Percentiles rank a stretch among this genome's conserved stretches.
Conservation (phyloP, 805 yeast species). For the Sugiyamaella floridensis region DNA sequence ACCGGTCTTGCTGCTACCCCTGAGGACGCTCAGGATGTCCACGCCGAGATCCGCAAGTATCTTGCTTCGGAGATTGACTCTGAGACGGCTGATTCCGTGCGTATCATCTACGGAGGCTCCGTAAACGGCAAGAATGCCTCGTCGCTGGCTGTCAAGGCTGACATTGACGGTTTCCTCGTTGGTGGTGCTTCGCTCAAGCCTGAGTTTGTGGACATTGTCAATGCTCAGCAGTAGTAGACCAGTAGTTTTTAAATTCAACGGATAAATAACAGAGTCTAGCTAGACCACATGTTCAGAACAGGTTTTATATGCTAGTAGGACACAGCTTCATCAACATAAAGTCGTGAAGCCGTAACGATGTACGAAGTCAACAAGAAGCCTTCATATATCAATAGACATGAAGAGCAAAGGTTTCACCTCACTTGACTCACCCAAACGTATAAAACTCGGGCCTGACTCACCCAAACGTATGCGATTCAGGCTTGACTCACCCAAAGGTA, state of each 20-base stretch:
- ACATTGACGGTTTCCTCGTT: slow-evolving; percentile 97
- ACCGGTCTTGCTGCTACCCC: slow-evolving; percentile 99
- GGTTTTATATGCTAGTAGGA: too few relatives aligned
- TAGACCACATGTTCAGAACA: too few relatives aligned
- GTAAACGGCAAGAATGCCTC: slow-evolving; percentile 91
- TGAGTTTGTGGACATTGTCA: slow-evolving; percentile 92
- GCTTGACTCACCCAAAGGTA: not conserved
- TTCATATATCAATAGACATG: not conserved
- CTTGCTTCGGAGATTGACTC: slow-evolving; percentile 70
- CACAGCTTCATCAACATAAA: too few relatives aligned
- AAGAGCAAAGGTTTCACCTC: not conserved
- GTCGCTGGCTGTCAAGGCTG: slow-evolving; percentile 84
- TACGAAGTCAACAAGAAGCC: too few relatives aligned
- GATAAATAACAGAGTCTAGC: too few relatives aligned
- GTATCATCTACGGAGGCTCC: slow-evolving; percentile 98
- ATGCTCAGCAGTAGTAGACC: slow-evolving; percentile 68
- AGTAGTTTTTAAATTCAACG: not conserved
- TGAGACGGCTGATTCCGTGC: slow-evolving; percentile 65
- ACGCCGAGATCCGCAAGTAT: slow-evolving; percentile 78
- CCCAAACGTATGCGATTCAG: not conserved
- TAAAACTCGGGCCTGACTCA: slow-evolving; percentile 4
- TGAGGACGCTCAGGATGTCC: slow-evolving; percentile 95
- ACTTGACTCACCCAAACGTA: not conserved
- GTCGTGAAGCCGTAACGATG: too few relatives aligned
- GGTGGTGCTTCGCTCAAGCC: slow-evolving; percentile 99